Conservation (phyloP, 768 basidiomycete species). For the Lanmaoa rubissima region DNA sequence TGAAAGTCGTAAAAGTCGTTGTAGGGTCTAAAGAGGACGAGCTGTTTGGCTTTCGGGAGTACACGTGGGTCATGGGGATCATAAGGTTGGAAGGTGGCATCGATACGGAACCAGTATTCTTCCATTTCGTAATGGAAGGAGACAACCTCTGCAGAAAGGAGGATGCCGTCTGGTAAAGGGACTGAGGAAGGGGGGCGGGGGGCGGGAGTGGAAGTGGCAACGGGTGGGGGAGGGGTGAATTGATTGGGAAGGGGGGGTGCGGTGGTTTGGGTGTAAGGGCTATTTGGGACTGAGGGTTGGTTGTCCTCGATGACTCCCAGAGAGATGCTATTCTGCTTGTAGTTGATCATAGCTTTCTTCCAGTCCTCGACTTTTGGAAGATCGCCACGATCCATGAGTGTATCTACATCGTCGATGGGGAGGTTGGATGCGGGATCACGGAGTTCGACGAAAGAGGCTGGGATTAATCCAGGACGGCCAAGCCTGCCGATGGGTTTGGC, state of each 20-base stretch:
- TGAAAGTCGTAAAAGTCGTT: slow-evolving; percentile 99
- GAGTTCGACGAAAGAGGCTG: slow-evolving; percentile 95
- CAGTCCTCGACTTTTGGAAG: slow-evolving; percentile 98
- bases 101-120: slow-evolving; percentile 96
- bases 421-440: slow-evolving; percentile 87
- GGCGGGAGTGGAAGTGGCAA: neutral
- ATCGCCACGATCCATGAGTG: slow-evolving; percentile 81
- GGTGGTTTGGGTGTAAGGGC: slow-evolving; percentile 36
- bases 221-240: slow-evolving; percentile 7
- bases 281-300: slow-evolving; percentile 42
- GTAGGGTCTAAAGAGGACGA: slow-evolving; percentile 92
- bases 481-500: slow-evolving; percentile 96
- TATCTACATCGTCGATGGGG: slow-evolving; percentile 69
- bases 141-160: slow-evolving; percentile 84
- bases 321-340: slow-evolving; percentile 95
- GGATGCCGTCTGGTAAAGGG: slow-evolving; percentile 74
- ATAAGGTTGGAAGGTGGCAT: slow-evolving; percentile 87
- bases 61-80: slow-evolving; percentile 51
- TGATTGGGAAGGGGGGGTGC: slow-evolving; percentile 12
- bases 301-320: slow-evolving; percentile 84
- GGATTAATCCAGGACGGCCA: slow-evolving; percentile 95
- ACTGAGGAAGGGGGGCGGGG: slow-evolving; percentile 42
- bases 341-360: slow-evolving; percentile 92
- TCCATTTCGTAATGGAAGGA: slow-evolving; percentile 98
- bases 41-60: slow-evolving; percentile 67